Conservation (phyloP, 306 rosid genomes). For the Hippophae gyantsensis region DNA sequence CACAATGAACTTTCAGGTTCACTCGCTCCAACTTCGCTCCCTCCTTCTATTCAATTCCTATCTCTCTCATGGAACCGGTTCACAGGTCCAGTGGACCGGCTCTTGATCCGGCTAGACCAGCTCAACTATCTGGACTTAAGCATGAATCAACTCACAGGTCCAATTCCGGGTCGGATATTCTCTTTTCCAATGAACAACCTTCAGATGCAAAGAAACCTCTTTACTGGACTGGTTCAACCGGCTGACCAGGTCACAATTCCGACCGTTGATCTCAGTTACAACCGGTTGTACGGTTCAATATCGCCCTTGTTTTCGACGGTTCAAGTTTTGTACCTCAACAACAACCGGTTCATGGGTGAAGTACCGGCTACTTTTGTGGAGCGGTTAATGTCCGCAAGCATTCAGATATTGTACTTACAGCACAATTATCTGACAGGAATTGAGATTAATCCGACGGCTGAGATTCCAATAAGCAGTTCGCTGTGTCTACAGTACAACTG, state of each 20-base stretch:
- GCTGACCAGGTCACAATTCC: slow-evolving; percentile 47
- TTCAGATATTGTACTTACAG: slow-evolving; percentile 76
- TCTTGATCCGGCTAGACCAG: slow-evolving; percentile 45
- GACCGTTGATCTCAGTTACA: slow-evolving; percentile 84
- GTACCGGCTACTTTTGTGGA: slow-evolving; percentile 70
- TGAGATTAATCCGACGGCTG: slow-evolving; percentile 85
- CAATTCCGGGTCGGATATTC: slow-evolving; percentile 61
- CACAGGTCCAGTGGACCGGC: slow-evolving; percentile 54
- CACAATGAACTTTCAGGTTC: slow-evolving; percentile 77
- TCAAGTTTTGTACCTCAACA: slow-evolving; percentile 76
- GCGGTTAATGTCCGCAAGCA: slow-evolving; percentile 52
- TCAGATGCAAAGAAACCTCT: slow-evolving; percentile 64
- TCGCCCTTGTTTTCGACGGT: slow-evolving; percentile 66
- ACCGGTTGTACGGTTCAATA: slow-evolving; percentile 57
- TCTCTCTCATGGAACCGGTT: slow-evolving; percentile 76
- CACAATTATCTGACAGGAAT: slow-evolving; percentile 90
- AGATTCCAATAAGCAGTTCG: slow-evolving; percentile 79
- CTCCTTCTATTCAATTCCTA: slow-evolving; percentile 71
- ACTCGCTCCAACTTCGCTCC: slow-evolving; percentile 44
- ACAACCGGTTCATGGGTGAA: slow-evolving; percentile 76
- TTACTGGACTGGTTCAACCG: slow-evolving; percentile 58
- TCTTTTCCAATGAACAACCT: slow-evolving; percentile 58
- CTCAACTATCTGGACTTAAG: slow-evolving; percentile 77
- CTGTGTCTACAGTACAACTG: slow-evolving; percentile 92
- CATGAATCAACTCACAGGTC: slow-evolving; percentile 64